A percentile compares a stretch with the other conserved stretches of the same genome.
phyloP scores from a whole-genome alignment of 208 protist species.

The Borovskyia barvae region DNA sequence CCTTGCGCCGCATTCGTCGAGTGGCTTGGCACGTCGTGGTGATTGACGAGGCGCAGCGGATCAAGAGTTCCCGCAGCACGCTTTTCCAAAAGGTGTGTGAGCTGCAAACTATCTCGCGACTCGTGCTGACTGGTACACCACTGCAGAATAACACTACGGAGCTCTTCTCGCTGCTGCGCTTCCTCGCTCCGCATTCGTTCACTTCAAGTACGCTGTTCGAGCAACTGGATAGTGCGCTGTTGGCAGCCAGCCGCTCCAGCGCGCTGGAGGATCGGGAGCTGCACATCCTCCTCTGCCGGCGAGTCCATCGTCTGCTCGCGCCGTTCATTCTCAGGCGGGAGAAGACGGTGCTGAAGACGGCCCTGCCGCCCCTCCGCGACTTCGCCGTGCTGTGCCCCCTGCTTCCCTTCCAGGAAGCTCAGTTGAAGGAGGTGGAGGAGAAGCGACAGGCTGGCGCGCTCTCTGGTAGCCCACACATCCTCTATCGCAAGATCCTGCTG shows the following conservation, averaged over 20 bases:
- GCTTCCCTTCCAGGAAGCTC: constrained; percentile 31
- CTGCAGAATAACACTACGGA: constrained; percentile 94
- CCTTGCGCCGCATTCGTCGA: constrained; percentile 27
- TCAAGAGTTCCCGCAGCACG: constrained; percentile 59
- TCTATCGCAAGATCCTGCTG: constrained; percentile 63
- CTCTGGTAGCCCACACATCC: constrained; percentile 46
- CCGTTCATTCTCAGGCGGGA: constrained; percentile 52
- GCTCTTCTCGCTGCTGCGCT: constrained; percentile 91
- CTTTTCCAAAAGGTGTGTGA: constrained; percentile 37
- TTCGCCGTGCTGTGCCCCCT: constrained; percentile 45
- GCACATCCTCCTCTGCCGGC: constrained; percentile 40
- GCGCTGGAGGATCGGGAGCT: constrained; percentile 36
- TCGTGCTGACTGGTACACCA: constrained; percentile 87
- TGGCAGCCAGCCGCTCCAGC: constrained; percentile 26
- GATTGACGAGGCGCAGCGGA: constrained; percentile 94
- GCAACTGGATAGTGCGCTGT: constrained; percentile 35
- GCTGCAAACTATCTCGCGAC: constrained; percentile 28
- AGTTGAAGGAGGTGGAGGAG: constrained; percentile 26
- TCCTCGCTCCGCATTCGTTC: constrained; percentile 82
- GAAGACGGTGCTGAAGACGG: constrained; percentile 30
- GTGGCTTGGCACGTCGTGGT: constrained; percentile 82
- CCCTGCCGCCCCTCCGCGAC: constrained; percentile 40
- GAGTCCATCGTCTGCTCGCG: constrained; percentile 38
- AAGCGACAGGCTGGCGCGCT: constrained; percentile 18
- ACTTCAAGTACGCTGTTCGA: constrained; percentile 30